Percentiles rank a stretch among this genome's conserved stretches.
These are phyloP conservation scores for Purpureocillium takamizusanense DNA, from an alignment of 2,329 filamentous ascomycete genomes.

Conservation along the genomic window DNA sequence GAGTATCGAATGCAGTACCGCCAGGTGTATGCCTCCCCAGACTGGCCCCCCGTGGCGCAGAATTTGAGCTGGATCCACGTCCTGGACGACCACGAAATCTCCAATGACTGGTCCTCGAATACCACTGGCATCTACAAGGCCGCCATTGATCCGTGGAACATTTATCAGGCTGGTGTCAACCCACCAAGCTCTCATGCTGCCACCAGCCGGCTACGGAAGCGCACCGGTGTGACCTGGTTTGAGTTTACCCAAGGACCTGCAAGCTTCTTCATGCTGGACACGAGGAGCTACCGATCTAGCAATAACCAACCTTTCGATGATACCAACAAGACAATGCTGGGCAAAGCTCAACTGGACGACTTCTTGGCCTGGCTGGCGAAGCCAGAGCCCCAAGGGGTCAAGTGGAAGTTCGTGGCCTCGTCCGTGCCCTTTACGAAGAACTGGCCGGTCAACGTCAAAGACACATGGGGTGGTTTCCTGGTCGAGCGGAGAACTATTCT, in stretches of 20 bases:
- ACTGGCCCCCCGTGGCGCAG: slow-evolving; percentile 68
- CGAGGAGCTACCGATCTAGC: slow-evolving; percentile 73
- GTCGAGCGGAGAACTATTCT: slow-evolving; percentile 70
- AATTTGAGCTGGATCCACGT: slow-evolving; percentile 97
- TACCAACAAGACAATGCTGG: slow-evolving; percentile 77
- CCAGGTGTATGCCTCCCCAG: slow-evolving; percentile 90
- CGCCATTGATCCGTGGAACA: slow-evolving; percentile 74
- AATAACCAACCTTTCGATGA: slow-evolving; percentile 51
- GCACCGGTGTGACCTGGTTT: slow-evolving; percentile 67
- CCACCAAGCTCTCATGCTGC: slow-evolving; percentile 58
- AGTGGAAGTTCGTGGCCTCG: slow-evolving; percentile 89
- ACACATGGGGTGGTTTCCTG: slow-evolving; percentile 93
- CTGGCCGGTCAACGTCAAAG: slow-evolving; percentile 78
- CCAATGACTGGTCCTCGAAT: slow-evolving; percentile 73
- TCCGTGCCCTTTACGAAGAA: slow-evolving; percentile 97
- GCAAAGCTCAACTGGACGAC: slow-evolving; percentile 66
- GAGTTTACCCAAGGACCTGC: slow-evolving; percentile 84
- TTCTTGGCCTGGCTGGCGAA: slow-evolving; percentile 67
- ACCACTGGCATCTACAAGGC: slow-evolving; percentile 70
- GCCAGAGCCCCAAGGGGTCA: slow-evolving; percentile 66
- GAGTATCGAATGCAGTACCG: slow-evolving; percentile 89
- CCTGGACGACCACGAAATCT: slow-evolving; percentile 92
- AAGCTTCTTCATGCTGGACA: slow-evolving; percentile 92
- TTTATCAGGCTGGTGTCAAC: slow-evolving; percentile 81
- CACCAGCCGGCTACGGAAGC: slow-evolving; percentile 24